Conservation (phyloP, 495 filamentous ascomycete species). For the Wilcoxina mikolae region DNA sequence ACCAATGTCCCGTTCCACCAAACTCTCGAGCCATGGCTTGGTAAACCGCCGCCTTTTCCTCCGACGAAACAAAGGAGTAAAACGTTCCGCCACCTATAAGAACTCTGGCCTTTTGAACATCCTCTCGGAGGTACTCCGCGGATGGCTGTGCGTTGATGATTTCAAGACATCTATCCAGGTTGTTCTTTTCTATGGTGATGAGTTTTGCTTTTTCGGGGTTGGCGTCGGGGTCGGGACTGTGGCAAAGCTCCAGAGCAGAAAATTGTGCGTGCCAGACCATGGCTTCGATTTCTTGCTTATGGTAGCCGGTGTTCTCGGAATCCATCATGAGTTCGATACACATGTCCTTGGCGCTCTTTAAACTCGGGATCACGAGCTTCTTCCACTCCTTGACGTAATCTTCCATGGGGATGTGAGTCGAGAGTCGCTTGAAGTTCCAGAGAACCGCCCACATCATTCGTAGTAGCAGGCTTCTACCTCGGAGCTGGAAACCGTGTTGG, state of each 20-base stretch:
- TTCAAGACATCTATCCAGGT: conserved; percentile 3
- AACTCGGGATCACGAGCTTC: not conserved
- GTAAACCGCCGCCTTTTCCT: conserved; percentile 34
- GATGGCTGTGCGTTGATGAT: conserved; percentile 9
- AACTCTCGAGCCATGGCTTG: conserved; percentile 40
- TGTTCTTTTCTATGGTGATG: not conserved
- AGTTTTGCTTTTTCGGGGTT: conserved; percentile 2
- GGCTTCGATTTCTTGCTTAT: conserved; percentile 27
- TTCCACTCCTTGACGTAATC: not conserved
- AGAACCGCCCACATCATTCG: conserved; percentile 44
- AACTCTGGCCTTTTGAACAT: conserved; percentile 28
- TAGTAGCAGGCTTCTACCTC: conserved; percentile 38
- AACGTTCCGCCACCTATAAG: conserved; percentile 30
- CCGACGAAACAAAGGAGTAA: conserved; percentile 28
- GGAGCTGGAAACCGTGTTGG: conserved; percentile 30
- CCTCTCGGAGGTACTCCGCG: conserved; percentile 23
- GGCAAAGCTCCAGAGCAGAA: conserved; percentile 23
- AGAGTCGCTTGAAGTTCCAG: conserved; percentile 31
- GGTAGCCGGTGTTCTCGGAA: not conserved
- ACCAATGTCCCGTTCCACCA: conserved; percentile 49
- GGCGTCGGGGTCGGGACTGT: conserved; percentile 10
- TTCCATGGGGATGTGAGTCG: not conserved
- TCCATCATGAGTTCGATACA: conserved; percentile 6
- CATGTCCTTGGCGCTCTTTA: conserved; percentile 5
- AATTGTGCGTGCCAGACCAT: conserved; percentile 30